Conservation (phyloP, 306 rosid genomes). For the Gynostemma pentaphyllum region DNA sequence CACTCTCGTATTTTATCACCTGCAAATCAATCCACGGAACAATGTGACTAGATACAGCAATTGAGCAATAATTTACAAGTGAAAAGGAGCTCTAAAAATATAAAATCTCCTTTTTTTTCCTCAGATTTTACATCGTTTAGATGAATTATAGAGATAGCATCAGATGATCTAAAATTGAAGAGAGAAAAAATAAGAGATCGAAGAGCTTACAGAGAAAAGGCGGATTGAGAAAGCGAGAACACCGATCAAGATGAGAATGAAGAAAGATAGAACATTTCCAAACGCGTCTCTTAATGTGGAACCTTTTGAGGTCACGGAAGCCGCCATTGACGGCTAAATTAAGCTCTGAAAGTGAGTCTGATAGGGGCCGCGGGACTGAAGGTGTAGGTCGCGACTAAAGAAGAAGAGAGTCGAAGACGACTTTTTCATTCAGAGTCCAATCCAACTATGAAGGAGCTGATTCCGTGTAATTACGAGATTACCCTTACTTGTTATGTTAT, state of each 20-base stretch:
- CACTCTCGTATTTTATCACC: constrained; percentile 98
- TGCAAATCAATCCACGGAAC: constrained; percentile 28
- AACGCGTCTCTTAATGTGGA: constrained; percentile 57
- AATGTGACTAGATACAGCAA: constrained; percentile 3
- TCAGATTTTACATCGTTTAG: constrained; percentile 1
- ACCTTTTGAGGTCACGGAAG: constrained; percentile 42
- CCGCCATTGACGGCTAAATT: constrained; percentile 87
- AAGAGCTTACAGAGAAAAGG: constrained; percentile 80
- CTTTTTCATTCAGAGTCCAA: neutral
- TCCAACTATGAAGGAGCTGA: neutral
- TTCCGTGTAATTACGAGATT: too few relatives aligned
- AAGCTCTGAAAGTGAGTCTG: constrained; percentile 21
- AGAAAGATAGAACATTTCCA: constrained; percentile 68
- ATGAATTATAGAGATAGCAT: neutral
- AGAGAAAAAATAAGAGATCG: constrained; percentile 16
- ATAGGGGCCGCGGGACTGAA: constrained; percentile 10
- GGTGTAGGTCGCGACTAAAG: constrained; percentile 8
- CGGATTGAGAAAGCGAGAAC: constrained; percentile 99
- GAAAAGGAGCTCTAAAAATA: neutral
- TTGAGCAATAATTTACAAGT: neutral
- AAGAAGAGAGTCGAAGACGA: constrained; percentile 4
- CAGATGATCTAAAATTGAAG: constrained; percentile 50
- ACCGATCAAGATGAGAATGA: constrained; percentile 89
- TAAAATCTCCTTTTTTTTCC: neutral
- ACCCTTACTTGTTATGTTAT: neutral